Evolutionary conservation across 1,284 basidiomycete species (phyloP), one percentile per base, ranked within the genome.

Genomic region (Papiliotrema flavescens): DNA sequence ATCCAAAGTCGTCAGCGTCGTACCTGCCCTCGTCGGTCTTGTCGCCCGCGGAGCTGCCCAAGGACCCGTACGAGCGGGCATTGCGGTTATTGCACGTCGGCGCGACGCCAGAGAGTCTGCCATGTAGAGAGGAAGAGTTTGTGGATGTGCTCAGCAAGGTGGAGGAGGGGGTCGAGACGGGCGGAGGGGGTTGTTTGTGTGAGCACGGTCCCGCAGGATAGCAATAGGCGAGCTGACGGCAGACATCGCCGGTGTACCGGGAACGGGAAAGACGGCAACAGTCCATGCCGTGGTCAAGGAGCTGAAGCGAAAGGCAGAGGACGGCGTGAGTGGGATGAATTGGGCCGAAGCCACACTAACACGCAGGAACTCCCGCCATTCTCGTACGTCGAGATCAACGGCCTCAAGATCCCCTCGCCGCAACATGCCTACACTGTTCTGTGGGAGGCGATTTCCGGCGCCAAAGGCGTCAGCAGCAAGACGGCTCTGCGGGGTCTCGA

Each of bases 231-330:
- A 34, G 56, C 60, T 60, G 41, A 60, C 42, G 17, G 2, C 53
- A 94, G 91, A 95, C 74, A 94, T 98, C 45, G 95, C 94, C 5
- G 96, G 95, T 20, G 92, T 98, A 1, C 96, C 96, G 8, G 96
- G 96, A 1, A 98, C 95, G 8, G 95, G 96, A 2, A 99, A 98
- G 79, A 98, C 96, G 2, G 96, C 96, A 0, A 98, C 96, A 0
- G 93, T 98, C 0, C 91, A 95, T 66, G 89, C 89, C 0, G 88
- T 95, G 15, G 84, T 97, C 39, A 83, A 89, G 42, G 89, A 94
- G 69, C 80, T 97, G 15, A 91, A 90, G 71, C 81, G 85, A 36
- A 89, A 92, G 83, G 91, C 91, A 0, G 82, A 87, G 68, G 80
- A 84, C 52, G 85, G 84, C 58, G 90, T 90, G 61, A 26, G 83